Evolutionary conservation across 2,329 filamentous ascomycete genomes (phyloP).

Genomic region (Fusarium fracticaudum): DNA sequence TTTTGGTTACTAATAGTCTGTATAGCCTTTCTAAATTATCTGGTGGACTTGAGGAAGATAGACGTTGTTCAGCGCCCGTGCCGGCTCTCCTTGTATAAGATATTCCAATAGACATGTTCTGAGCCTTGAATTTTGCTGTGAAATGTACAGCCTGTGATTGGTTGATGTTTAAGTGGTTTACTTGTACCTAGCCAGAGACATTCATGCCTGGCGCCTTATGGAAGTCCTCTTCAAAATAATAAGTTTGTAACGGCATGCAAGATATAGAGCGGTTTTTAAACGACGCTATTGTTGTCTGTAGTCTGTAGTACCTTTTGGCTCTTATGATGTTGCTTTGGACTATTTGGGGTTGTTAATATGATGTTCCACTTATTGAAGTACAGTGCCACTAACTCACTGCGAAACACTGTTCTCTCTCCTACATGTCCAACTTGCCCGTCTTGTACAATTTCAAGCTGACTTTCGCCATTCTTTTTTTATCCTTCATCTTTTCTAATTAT

Average conservation of each 20-base stretch:
- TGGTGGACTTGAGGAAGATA: constrained; percentile 41
- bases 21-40: constrained; percentile 53
- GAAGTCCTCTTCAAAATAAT: background rate
- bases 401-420: constrained; percentile 21
- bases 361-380: constrained; percentile 2
- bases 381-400: constrained; percentile 20
- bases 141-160: constrained; percentile 42
- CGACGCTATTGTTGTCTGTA: background rate
- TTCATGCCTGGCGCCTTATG: background rate
- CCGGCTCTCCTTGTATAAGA: constrained; percentile 51
- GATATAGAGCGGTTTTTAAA: background rate
- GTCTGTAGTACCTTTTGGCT: background rate
- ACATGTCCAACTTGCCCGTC: constrained; percentile 15
- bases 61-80: constrained; percentile 43
- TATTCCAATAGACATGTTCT: constrained; percentile 49
- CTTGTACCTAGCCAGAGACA: background rate
- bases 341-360: background rate
- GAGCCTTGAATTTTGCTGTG: constrained; percentile 39
- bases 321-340: background rate
- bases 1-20: constrained; percentile 33
- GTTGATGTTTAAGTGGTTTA: constrained; percentile 1
- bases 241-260: background rate
- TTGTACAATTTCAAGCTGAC: constrained; percentile 18
- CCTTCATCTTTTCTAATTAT: background rate
- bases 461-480: background rate